phyloP scores from a whole-genome alignment of 768 basidiomycete species.

The Russula brevipes region DNA sequence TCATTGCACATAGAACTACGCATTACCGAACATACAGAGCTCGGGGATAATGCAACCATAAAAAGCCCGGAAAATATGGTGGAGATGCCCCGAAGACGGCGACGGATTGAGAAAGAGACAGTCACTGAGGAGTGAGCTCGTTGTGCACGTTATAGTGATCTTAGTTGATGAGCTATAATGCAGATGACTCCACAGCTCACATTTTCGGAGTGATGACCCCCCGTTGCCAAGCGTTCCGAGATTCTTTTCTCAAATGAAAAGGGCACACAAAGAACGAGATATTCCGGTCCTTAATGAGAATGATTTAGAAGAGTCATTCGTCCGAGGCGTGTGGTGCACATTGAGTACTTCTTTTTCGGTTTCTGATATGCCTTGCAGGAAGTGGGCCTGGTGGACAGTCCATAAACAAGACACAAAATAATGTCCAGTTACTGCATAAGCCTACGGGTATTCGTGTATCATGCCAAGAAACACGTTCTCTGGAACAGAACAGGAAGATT shows the following conservation, averaged over 20 bases:
- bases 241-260: constrained; percentile 68
- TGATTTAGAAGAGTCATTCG: constrained; percentile 84
- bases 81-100: constrained; percentile 43
- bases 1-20: constrained; percentile 49
- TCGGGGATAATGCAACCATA: constrained; percentile 79
- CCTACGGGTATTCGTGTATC: constrained; percentile 83
- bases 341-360: constrained; percentile 2
- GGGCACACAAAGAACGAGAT: constrained; percentile 55
- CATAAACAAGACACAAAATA: constrained; percentile 90
- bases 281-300: constrained; percentile 67
- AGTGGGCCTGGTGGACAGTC: constrained; percentile 96
- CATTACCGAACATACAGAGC: constrained; percentile 75
- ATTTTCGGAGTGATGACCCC: constrained; percentile 14
- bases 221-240: constrained; percentile 29
- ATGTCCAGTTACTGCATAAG: constrained; percentile 84
- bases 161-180: constrained; percentile 16
- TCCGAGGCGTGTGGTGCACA: constrained; percentile 56
- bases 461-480: constrained; percentile 85
- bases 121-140: constrained; percentile 13
- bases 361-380: constrained; percentile 41
- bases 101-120: constrained; percentile 17
- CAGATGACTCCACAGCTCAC: constrained; percentile 29
- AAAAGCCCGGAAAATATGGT: constrained; percentile 50
- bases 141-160: not conserved
- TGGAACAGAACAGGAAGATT: constrained; percentile 69